These are phyloP conservation scores for Aspergillus vadensis DNA, from an alignment of 2,329 filamentous ascomycete genomes.

Conservation along the genomic window DNA sequence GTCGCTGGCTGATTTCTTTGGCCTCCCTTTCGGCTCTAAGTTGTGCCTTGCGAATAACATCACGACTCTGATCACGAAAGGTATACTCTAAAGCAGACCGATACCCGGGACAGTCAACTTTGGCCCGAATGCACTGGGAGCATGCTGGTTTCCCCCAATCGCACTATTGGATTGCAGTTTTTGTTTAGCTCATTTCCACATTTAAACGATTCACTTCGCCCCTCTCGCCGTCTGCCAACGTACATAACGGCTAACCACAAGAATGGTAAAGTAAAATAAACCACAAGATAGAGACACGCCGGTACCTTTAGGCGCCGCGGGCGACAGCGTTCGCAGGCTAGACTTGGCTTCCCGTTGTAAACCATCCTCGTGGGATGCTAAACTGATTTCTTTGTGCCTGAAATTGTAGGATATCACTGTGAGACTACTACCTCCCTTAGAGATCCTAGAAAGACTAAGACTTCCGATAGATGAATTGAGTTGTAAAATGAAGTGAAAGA, in stretches of 20 bases:
- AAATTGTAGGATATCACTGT: too few relatives aligned
- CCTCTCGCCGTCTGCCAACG: background rate
- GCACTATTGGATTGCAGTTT: background rate
- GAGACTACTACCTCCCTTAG: too few relatives aligned
- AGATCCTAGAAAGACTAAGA: too few relatives aligned
- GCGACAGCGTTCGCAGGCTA: slow-evolving; percentile 3
- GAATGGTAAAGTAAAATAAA: background rate
- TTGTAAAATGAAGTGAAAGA: too few relatives aligned
- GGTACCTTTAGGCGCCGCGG: slow-evolving; percentile 7
- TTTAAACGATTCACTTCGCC: background rate
- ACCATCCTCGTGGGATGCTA: background rate
- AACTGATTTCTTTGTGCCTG: background rate
- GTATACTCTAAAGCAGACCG: background rate
- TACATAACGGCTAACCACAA: background rate
- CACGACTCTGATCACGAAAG: slow-evolving; percentile 6
- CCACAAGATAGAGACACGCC: too few relatives aligned
- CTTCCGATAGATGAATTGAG: too few relatives aligned
- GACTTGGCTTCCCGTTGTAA: slow-evolving; percentile 2
- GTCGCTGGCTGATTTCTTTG: background rate
- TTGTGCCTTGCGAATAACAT: slow-evolving; percentile 7
- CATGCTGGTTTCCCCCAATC: slow-evolving; percentile 3
- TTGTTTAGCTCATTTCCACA: background rate
- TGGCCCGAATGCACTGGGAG: slow-evolving; percentile 6
- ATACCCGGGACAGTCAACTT: slow-evolving; percentile 4
- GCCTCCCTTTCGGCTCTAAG: background rate